These are phyloP conservation scores for Scenedesmus sp. DNA, from an alignment of 163 green algal genomes.

Conservation along the genomic window DNA sequence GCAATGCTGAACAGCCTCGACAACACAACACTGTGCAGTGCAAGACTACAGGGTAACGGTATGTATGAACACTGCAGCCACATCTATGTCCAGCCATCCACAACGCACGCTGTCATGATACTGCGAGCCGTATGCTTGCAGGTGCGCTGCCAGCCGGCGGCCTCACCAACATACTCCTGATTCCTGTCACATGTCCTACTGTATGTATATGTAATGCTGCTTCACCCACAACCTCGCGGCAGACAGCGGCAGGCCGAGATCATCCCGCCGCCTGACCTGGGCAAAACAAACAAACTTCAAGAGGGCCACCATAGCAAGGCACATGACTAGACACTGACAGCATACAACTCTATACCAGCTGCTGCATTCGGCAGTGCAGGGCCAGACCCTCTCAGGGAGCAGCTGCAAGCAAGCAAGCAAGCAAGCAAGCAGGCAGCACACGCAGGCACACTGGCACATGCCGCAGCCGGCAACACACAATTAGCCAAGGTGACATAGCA, in stretches of 20 bases:
- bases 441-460: neutral
- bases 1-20: constrained; percentile 5
- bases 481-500: too few species aligned
- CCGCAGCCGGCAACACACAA: neutral
- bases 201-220: neutral
- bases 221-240: neutral
- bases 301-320: neutral
- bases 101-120: neutral
- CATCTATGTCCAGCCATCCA: constrained; percentile 11
- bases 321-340: neutral
- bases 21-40: constrained; percentile 20
- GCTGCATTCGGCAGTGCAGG: neutral
- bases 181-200: neutral
- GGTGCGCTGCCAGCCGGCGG: neutral
- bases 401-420: constrained; percentile 10
- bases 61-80: constrained; percentile 1
- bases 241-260: neutral
- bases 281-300: neutral
- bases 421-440: neutral
- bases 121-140: neutral
- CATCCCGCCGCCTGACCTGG: neutral
- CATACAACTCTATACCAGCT: neutral
- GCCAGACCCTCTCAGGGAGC: neutral
- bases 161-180: neutral
- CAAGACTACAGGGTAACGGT: constrained; percentile 5